These are phyloP conservation scores for Paragyromitra xinjiangensis DNA, from an alignment of 495 filamentous ascomycete genomes.

Conservation along the genomic window DNA sequence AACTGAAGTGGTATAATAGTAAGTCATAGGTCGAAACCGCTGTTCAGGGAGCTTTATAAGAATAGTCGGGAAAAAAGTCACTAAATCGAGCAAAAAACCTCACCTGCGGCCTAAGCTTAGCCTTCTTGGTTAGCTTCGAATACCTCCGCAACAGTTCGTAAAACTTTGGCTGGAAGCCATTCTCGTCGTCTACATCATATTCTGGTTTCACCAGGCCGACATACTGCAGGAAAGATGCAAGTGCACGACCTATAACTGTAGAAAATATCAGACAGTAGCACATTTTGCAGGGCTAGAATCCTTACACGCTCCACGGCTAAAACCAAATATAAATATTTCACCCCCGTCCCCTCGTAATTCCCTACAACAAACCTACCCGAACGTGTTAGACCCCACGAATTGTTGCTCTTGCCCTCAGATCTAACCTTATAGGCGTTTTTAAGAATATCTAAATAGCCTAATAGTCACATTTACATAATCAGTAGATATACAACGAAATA, in stretches of 20 bases:
- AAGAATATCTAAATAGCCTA: slow-evolving; percentile 49
- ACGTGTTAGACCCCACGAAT: background rate
- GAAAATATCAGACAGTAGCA: background rate
- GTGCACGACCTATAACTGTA: slow-evolving; percentile 48
- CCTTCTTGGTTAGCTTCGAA: background rate
- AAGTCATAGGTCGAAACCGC: no score
- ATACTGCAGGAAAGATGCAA: slow-evolving; percentile 49
- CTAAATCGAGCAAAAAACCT: no score
- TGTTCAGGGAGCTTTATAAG: no score
- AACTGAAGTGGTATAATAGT: no score
- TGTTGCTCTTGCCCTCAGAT: no score
- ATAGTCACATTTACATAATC: background rate
- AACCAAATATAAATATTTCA: slow-evolving; percentile 43
- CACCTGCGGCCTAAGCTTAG: no score
- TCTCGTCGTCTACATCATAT: slow-evolving; percentile 3
- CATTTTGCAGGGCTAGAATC: background rate
- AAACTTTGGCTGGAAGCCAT: slow-evolving; percentile 24
- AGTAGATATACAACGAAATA: no score
- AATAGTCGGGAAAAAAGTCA: no score
- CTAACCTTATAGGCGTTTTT: slow-evolving; percentile 39
- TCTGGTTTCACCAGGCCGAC: slow-evolving; percentile 43
- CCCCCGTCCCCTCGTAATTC: slow-evolving; percentile 10
- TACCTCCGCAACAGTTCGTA: slow-evolving; percentile 18
- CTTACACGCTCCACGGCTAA: slow-evolving; percentile 49
- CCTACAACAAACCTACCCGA: slow-evolving; percentile 21